Conservation (phyloP, 441 rosid species). For the Croton laevigatus region DNA sequence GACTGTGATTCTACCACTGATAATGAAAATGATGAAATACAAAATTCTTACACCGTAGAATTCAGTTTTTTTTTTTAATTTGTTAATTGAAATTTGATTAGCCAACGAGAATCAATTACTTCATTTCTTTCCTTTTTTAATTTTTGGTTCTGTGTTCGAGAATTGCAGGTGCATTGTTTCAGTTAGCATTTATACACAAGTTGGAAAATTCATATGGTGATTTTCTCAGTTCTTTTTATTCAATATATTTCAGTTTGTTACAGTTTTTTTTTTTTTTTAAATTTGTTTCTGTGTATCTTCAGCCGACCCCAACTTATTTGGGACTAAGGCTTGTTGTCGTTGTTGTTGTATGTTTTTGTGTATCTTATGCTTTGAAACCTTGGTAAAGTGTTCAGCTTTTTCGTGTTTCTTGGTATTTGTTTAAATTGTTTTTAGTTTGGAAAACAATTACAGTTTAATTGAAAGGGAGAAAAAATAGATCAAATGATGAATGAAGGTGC, state of each 20-base stretch:
- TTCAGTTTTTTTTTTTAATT: no score
- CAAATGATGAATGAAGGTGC: not conserved
- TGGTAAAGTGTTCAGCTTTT: no score
- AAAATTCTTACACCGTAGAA: no score
- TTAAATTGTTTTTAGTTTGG: not conserved
- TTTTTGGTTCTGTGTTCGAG: slow-evolving; percentile 11
- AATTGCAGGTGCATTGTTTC: slow-evolving; percentile 76
- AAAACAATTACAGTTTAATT: not conserved
- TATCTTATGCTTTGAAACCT: not conserved
- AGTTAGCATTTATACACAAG: slow-evolving; percentile 64
- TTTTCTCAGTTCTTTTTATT: not conserved
- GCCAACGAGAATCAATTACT: not conserved
- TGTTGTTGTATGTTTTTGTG: not conserved
- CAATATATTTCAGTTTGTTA: not conserved
- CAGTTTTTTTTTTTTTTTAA: no score
- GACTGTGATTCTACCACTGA: not conserved
- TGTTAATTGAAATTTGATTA: no score
- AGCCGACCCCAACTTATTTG: no score
- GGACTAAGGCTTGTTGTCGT: no score
- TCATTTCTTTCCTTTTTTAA: not conserved
- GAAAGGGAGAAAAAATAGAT: not conserved
- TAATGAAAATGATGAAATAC: not conserved
- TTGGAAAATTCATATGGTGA: slow-evolving; percentile 77
- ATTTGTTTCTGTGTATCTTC: not conserved
- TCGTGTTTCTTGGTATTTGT: not conserved